A percentile compares a stretch with the other conserved stretches of the same genome.
These are phyloP conservation scores for Pseudogymnoascus sp. DNA, from an alignment of 2,329 filamentous ascomycete genomes.

Conservation along the genomic window DNA sequence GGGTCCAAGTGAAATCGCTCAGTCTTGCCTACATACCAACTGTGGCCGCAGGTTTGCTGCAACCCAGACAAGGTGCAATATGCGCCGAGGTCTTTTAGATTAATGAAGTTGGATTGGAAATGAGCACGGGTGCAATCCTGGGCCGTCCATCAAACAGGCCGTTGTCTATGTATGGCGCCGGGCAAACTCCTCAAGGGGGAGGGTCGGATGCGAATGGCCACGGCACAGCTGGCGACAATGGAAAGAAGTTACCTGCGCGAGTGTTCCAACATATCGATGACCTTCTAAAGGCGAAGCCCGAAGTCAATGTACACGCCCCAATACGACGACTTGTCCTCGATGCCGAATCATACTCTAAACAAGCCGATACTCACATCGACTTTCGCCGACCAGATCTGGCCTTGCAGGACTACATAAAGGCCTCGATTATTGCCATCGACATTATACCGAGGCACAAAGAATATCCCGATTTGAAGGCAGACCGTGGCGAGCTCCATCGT, in stretches of 20 bases:
- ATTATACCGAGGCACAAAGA: slow-evolving; percentile 71
- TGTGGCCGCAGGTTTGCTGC: not conserved
- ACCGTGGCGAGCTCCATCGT: slow-evolving; percentile 43
- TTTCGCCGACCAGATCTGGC: slow-evolving; percentile 67
- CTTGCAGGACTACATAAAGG: slow-evolving; percentile 76
- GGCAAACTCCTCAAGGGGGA: not conserved
- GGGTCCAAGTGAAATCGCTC: slow-evolving; percentile 5
- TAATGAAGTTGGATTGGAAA: slow-evolving; percentile 3
- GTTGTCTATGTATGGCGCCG: slow-evolving; percentile 12
- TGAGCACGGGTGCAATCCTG: slow-evolving; percentile 9
- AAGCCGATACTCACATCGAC: slow-evolving; percentile 56
- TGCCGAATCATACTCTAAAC: slow-evolving; percentile 48
- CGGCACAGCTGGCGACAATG: slow-evolving; percentile 11
- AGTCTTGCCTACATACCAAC: not conserved
- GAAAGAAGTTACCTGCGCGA: slow-evolving; percentile 21
- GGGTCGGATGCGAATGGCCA: not conserved
- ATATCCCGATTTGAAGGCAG: slow-evolving; percentile 57
- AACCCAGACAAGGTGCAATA: slow-evolving; percentile 7
- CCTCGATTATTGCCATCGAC: slow-evolving; percentile 71
- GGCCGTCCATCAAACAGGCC: slow-evolving; percentile 1
- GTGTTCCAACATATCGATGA: slow-evolving; percentile 39
- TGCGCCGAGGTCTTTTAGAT: not conserved
- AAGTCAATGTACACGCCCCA: slow-evolving; percentile 34
- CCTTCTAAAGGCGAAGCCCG: slow-evolving; percentile 34
- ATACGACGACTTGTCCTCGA: slow-evolving; percentile 48